Base-by-base conservation (phyloP, 2,329 filamentous ascomycete species). In the Sporothrix schenckii region DNA sequence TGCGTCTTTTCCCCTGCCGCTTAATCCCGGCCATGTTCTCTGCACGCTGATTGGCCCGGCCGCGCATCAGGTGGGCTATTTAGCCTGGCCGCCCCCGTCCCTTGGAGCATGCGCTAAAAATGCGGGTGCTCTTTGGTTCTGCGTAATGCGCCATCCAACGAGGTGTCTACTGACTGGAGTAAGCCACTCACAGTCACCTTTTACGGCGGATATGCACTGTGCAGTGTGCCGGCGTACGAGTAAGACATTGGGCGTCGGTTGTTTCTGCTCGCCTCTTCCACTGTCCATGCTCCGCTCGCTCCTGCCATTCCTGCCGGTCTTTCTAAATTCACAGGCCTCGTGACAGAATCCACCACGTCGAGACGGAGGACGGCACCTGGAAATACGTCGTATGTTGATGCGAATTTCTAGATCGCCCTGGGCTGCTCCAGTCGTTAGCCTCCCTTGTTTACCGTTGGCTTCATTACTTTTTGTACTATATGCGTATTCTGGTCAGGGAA, bases 41-140 rank as follows among this genome's bases (percentile, higher is more conserved):
- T 19, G 66, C 54, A 19, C 19, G 21, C 21, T 56, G 41, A 68
- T 56, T 58, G 53, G 66, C 41, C 53, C 24, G 4, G 4, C 6
- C 7, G 13, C 11, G 16, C 27, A 68, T 68, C 67, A 69, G 54
- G 56, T 69, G 67, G 67, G 67, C 67, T 61, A 54, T 58, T 61
- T 52, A 34, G 54, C 44, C 41, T 39, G 34, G 14, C 53, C 39
- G 39, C 44, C 34, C 34, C 41, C 61, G 61, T 58, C 24, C 52
- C 21, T 54, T 41, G 54, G 50, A 39, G 41, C 41, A 24, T 63
- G 58, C 41, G 44, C 61, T 49, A 50, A 58, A n/a, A 30, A 16
- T 56, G 24, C 13, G 13, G 27, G 50, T 11, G 49, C 50, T 54
- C 52, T 54, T 4, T 60, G 56, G 27, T 2, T 61, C 56, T 21